Base-by-base conservation (phyloP, 495 filamentous ascomycete genomes). In the Neurospora africana region DNA sequence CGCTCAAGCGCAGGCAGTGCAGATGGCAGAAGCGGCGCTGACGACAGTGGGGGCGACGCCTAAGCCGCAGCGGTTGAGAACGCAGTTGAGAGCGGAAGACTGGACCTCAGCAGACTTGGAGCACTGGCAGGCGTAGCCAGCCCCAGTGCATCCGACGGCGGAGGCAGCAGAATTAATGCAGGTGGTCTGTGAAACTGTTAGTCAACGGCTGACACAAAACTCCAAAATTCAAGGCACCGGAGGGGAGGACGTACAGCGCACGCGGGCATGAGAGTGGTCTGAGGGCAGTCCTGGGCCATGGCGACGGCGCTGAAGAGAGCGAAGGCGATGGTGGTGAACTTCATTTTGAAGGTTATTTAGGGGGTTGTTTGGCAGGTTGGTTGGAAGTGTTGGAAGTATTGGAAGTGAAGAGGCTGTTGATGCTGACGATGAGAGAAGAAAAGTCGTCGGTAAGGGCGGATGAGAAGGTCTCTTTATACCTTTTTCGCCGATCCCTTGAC, bases 81-180 rank as follows among this genome's bases (percentile, higher is more conserved):
- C 37, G 30, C 71, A 72, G 10, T 2, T 10, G 23, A 19, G 10
- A 21, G 65, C 71, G 30, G 21, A 43, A 30, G 27, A 5, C 67
- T 69, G 35, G 21, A 72, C 17, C 23, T 72, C 3, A 43, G 38
- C 21, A 17, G 65, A 36, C 17, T 15, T 70, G n/a, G 67, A 43
- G 71, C 71, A 72, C 67, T 72, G 71, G 71, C 71, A 72, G 39
- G 33, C 67, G 40, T 70, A 44, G 67, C 47, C 71, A 15, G n/a
- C 17, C 21, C 5, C 36, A 13, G 21, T 40, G 67, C 71, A 72
- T 67, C 71, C 71, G 38, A 69, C 19, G 23, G 38, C 71, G 19
- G 27, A 21, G 67, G 71, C 71, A n/a, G 67, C 71, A 3, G 39
- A 36, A 23, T 30, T 37, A 30, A 72, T 15, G 71, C 71, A 72